A percentile compares a stretch with the other conserved stretches of the same genome.
Evolutionary conservation across 257 asterid species (phyloP).

Genomic region (Anisodus tanguticus): DNA sequence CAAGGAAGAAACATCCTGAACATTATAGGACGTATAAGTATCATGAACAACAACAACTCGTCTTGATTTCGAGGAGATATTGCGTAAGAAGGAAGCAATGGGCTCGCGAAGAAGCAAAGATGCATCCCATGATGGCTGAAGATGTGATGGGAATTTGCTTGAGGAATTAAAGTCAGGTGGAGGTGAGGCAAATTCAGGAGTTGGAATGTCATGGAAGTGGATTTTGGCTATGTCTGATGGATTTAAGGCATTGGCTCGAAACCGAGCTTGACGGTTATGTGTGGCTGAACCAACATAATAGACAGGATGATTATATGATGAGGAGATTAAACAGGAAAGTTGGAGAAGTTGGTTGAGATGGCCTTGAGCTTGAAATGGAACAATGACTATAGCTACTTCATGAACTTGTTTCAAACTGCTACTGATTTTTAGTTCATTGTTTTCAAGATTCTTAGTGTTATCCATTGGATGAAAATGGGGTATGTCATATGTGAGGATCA

Average conservation of each 20-base stretch:
- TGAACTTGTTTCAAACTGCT: background rate
- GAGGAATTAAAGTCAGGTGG: constrained; percentile 39
- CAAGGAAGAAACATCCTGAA: constrained; percentile 48
- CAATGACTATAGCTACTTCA: constrained; percentile 30
- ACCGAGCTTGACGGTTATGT: constrained; percentile 52
- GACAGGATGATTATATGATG: constrained; percentile 43
- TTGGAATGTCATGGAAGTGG: constrained; percentile 46
- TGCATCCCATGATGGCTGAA: constrained; percentile 47
- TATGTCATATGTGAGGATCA: no score
- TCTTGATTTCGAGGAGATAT: constrained; percentile 30
- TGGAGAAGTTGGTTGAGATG: constrained; percentile 58
- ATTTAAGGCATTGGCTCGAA: constrained; percentile 38
- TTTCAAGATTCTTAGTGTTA: background rate
- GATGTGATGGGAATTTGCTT: constrained; percentile 45
- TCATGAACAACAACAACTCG: constrained; percentile 51
- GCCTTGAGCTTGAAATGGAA: constrained; percentile 37
- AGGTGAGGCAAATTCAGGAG: constrained; percentile 32
- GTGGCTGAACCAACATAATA: constrained; percentile 46
- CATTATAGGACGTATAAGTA: constrained; percentile 53
- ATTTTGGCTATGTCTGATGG: constrained; percentile 31
- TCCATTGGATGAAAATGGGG: background rate
- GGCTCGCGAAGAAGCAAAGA: constrained; percentile 47
- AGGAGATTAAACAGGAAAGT: constrained; percentile 39
- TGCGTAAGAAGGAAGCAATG: constrained; percentile 36
- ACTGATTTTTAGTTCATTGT: background rate